These are phyloP conservation scores for Bonia amplexicaulis DNA, from an alignment of 176 grass and related monocot species.

Conservation along the genomic window DNA sequence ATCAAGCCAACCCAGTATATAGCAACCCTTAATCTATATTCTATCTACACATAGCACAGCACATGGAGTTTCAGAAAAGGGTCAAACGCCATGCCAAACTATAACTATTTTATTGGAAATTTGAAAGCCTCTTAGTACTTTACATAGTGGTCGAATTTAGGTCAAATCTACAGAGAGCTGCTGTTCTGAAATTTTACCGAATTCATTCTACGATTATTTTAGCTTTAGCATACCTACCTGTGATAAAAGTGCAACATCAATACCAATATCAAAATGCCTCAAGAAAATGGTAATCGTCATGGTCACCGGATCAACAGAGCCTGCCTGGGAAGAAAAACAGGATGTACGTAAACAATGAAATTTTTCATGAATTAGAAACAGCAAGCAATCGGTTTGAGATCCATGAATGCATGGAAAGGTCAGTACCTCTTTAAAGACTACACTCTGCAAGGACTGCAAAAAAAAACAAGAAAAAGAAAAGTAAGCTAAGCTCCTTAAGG, in stretches of 20 bases:
- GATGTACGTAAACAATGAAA: slow-evolving; percentile 11
- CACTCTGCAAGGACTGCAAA: slow-evolving; percentile 98
- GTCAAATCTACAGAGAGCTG: background rate
- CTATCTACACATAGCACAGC: background rate
- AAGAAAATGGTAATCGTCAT: slow-evolving; percentile 96
- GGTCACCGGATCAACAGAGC: slow-evolving; percentile 93
- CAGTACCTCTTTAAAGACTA: slow-evolving; percentile 94
- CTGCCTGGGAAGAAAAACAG: slow-evolving; percentile 58
- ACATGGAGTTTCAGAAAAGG: background rate
- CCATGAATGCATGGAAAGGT: background rate
- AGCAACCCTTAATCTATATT: background rate
- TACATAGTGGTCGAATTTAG: background rate
- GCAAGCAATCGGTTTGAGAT: background rate
- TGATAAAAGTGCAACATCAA: slow-evolving; percentile 80
- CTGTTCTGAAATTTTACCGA: background rate
- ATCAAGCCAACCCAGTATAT: background rate
- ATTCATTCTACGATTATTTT: slow-evolving; percentile 3
- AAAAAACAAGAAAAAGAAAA: slow-evolving; percentile 29
- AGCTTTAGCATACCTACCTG: slow-evolving; percentile 43
- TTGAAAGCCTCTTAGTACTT: background rate
- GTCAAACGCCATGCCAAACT: background rate
- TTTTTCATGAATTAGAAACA: slow-evolving; percentile 6
- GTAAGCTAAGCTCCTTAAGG: slow-evolving; percentile 13
- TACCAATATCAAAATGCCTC: slow-evolving; percentile 94
- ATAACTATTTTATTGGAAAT: background rate